Evolutionary conservation across 495 filamentous ascomycete genomes (phyloP), one percentile per base, ranked within the genome.

Genomic region (Glutinoglossum americanum): DNA sequence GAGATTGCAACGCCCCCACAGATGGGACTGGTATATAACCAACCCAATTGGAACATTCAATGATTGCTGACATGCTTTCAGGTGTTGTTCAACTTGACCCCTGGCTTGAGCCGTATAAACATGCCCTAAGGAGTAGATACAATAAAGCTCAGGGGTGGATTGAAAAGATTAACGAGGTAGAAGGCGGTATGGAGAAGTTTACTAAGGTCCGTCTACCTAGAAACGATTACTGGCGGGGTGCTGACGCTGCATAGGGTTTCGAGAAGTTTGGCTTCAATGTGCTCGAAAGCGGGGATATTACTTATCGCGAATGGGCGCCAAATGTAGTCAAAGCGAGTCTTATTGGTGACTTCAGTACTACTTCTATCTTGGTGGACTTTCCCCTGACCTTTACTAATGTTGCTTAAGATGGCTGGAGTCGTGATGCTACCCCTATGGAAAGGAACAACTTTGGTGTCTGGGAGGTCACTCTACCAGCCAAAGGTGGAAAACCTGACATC

Each of bases 221-320:
- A 26, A 30, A 19, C 25, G 17, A n/a, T 32, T 17, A 28, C 25
- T 35, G 3, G 10, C 9, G 10, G 28, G 26, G 60, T 61, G 10
- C 17, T 60, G 51, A 21, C 41, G 48, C 62, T 64, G 15, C 21
- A 51, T 30, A 89, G 84, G 90, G 92, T 33, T 84, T 80, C 58
- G 89, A 97, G 66, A 80, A 70, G 57, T 95, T 83, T 67, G 92
- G 92, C 53, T 75, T 98, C 67, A 83, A 83, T 64, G 79, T 85
- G 56, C 73, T 79, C 61, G 74, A 80, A 11, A 83, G 94, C 63
- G 82, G 85, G 62, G 87, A 89, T 67, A 87, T 98, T 62, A 75
- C 72, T 48, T 98, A 98, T 71, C 79, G 85, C 62, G 92, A 98
- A 79, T 98, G 92, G 92, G 92, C 92, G 1, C 90, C 92, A 53